phyloP scores from a whole-genome alignment of 2,329 filamentous ascomycete genomes.

The Fusarium albidum region DNA sequence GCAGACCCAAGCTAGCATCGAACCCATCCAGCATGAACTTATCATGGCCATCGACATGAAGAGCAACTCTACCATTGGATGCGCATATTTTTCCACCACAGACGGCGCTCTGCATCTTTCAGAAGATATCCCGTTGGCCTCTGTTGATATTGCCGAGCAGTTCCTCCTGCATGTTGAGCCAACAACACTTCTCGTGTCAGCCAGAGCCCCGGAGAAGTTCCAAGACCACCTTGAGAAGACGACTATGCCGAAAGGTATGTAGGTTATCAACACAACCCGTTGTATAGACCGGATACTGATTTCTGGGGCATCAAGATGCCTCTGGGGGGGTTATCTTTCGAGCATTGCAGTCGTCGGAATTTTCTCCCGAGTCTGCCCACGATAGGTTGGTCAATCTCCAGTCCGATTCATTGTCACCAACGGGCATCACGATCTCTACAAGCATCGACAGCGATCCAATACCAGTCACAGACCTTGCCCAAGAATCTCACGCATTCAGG shows the following conservation, averaged over 20 bases:
- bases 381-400: slow-evolving; percentile 66
- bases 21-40: slow-evolving; percentile 58
- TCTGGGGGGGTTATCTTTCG: slow-evolving; percentile 59
- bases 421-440: slow-evolving; percentile 33
- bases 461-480: slow-evolving; percentile 46
- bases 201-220: slow-evolving; percentile 54
- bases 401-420: slow-evolving; percentile 15
- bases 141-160: slow-evolving; percentile 73
- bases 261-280: not conserved
- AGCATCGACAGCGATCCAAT: slow-evolving; percentile 9
- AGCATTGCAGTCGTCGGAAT: slow-evolving; percentile 75
- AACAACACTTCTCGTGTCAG: slow-evolving; percentile 62
- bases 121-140: slow-evolving; percentile 76
- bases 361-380: slow-evolving; percentile 71
- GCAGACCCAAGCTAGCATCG: slow-evolving; percentile 16
- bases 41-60: slow-evolving; percentile 83
- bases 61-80: slow-evolving; percentile 77
- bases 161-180: slow-evolving; percentile 63
- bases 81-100: slow-evolving; percentile 79
- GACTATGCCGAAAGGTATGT: slow-evolving; percentile 21
- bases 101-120: slow-evolving; percentile 78
- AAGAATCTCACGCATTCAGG: slow-evolving; percentile 63
- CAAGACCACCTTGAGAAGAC: slow-evolving; percentile 40
- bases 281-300: slow-evolving; percentile 1
- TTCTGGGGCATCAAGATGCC: not conserved